Base-by-base conservation (phyloP, 1,139 yeast genomes). In the Lodderomyces metapsilosis region DNA sequence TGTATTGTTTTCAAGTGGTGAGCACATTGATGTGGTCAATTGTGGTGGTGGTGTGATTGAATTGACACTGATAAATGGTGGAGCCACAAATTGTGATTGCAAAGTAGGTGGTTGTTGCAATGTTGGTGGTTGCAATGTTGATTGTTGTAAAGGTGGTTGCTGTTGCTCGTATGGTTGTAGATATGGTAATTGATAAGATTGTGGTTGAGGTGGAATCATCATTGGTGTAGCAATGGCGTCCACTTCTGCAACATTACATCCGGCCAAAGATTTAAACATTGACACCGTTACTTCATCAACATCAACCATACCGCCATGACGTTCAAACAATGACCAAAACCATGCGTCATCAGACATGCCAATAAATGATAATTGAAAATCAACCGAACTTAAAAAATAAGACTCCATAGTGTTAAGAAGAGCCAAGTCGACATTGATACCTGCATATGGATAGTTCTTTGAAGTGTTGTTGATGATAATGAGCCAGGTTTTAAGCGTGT, bases 401-500 rank as follows among this genome's bases (percentile, higher is more conserved):
- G 54, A 44, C 46, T 68, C 74, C 39, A 68, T 50, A 32, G 56
- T 49, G 45, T 64, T 61, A 34, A 63, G 47, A 22, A 61, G 41
- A 39, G 47, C 46, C 35, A 62, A 51, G 43, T 56, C 58, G 12
- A 49, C 23, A 25, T 31, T 7, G 27, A 31, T 4, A 23, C 16
- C 23, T 5, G 13, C 12, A 16, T 5, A 10, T 20, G 22, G 22
- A 20, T 8, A 11, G 35, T 16, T 28, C 24, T 39, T 36, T 27
- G 34, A 42, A 18, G 50, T 43, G 22, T 44, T 49, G 12, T 46
- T 41, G 13, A 49, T 49, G 9, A 49, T 49, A n/a, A 49, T 55
- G 28, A 54, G 43, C 82, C 82, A 76, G 4, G 81, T 76, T 48
- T 75, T 75, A 47, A 75, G 59, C 1, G 80, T 74, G 48, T 75